Conservation (phyloP, 352 stramenopile genomes). For the Thalassiosira hispida region DNA sequence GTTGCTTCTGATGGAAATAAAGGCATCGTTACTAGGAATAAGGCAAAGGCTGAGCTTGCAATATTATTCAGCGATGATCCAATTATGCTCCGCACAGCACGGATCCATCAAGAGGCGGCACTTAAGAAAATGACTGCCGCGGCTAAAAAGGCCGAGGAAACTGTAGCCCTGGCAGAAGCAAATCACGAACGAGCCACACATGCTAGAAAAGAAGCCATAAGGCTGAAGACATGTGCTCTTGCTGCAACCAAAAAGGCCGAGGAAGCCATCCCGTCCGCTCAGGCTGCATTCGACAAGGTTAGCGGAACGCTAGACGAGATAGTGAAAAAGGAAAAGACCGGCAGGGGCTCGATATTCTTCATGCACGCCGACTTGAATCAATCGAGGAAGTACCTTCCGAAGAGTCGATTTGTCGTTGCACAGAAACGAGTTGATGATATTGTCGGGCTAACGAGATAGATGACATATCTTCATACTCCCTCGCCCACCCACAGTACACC, state of each 20-base stretch:
- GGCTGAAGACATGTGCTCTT: slow-evolving; percentile 4
- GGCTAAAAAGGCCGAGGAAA: slow-evolving; percentile 15
- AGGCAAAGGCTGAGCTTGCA: slow-evolving; percentile 65
- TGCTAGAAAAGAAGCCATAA: slow-evolving; percentile 22
- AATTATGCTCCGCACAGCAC: slow-evolving; percentile 50
- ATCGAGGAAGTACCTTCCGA: slow-evolving; percentile 17
- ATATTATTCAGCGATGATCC: slow-evolving; percentile 61
- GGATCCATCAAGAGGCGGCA: slow-evolving; percentile 62
- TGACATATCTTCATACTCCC: too few species aligned
- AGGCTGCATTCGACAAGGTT: slow-evolving; percentile 19
- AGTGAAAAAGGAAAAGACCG: slow-evolving; percentile 16
- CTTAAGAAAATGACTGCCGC: slow-evolving; percentile 49
- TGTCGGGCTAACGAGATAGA: neutral
- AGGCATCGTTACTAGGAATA: slow-evolving; percentile 67
- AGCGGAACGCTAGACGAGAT: slow-evolving; percentile 39
- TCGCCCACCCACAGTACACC: too few species aligned
- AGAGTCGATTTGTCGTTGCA: slow-evolving; percentile 12
- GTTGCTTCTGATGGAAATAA: slow-evolving; percentile 47
- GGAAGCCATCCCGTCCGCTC: slow-evolving; percentile 21
- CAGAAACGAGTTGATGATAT: neutral
- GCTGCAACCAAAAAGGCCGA: slow-evolving; percentile 24
- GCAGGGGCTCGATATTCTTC: slow-evolving; percentile 22
- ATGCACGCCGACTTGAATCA: slow-evolving; percentile 11
- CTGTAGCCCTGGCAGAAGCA: slow-evolving; percentile 1
- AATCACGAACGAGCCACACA: slow-evolving; percentile 8